A percentile compares a stretch with the other conserved stretches of the same genome.
phyloP scores from a whole-genome alignment of 1,284 basidiomycete species.

The Ceratobasidium sp. region DNA sequence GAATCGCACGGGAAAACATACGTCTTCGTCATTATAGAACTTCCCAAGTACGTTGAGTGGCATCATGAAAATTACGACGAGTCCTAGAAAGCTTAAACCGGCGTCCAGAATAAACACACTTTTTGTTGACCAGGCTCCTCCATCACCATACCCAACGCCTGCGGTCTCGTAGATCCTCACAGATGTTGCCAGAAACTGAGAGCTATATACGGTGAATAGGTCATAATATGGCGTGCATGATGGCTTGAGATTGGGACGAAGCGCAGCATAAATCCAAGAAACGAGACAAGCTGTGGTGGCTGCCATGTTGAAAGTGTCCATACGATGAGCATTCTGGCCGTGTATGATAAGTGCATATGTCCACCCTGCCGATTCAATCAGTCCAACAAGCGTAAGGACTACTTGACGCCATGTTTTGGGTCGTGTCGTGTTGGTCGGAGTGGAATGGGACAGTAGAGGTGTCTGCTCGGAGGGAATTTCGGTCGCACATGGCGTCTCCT shows the following conservation, averaged over 20 bases:
- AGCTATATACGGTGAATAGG: constrained; percentile 30
- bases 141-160: not conserved
- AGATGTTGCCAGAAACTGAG: constrained; percentile 20
- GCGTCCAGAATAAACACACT: constrained; percentile 50
- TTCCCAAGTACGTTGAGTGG: not conserved
- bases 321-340: not conserved
- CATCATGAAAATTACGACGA: constrained; percentile 57
- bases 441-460: not conserved
- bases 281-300: not conserved
- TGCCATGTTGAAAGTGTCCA: not conserved
- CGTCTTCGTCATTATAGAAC: constrained; percentile 67
- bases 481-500: not conserved
- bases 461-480: constrained; percentile 17
- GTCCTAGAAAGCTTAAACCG: constrained; percentile 66
- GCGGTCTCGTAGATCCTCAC: constrained; percentile 8
- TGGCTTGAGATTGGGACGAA: constrained; percentile 24
- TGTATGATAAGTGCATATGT: not conserved
- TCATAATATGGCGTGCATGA: constrained; percentile 31
- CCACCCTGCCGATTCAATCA: not conserved
- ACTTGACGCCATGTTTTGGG: constrained; percentile 31
- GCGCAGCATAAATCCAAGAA: constrained; percentile 34
- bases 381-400: not conserved
- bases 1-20: constrained; percentile 57
- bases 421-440: not conserved
- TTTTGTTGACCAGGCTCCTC: no score